Conservation (phyloP, 768 basidiomycete genomes). For the Termitomyces sp. region DNA sequence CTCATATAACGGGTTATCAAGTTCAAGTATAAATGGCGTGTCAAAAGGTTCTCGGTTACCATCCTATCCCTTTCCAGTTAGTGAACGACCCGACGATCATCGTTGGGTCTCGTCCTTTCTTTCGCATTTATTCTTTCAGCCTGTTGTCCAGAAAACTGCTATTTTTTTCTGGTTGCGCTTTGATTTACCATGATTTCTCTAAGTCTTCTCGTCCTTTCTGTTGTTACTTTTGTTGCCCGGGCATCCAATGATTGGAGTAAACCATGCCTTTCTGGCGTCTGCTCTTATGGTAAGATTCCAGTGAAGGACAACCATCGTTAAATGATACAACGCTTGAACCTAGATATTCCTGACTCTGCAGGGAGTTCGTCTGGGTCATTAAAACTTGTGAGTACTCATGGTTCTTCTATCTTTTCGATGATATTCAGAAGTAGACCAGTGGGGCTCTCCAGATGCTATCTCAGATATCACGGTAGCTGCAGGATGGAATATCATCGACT, state of each 20-base stretch:
- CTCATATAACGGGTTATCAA: neutral
- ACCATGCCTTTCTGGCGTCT: conserved; percentile 32
- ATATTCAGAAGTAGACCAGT: conserved; percentile 18
- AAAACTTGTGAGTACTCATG: conserved; percentile 26
- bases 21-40: neutral
- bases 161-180: neutral
- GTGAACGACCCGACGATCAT: neutral
- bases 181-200: conserved; percentile 4
- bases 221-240: conserved; percentile 12
- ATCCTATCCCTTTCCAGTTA: neutral
- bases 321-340: neutral
- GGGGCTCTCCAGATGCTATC: conserved; percentile 30
- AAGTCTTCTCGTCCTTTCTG: conserved; percentile 6
- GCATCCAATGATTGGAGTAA: conserved; percentile 39
- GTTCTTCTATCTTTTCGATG: neutral
- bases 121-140: conserved; percentile 7
- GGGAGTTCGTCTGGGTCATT: conserved; percentile 31
- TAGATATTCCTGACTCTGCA: conserved; percentile 25
- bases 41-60: neutral
- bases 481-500: conserved; percentile 47
- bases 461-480: conserved; percentile 42
- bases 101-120: conserved; percentile 7
- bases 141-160: conserved; percentile 1
- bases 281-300: conserved; percentile 27
- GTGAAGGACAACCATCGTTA: neutral